Evolutionary conservation across 441 rosid genomes (phyloP), one percentile per base, ranked within the genome.

Genomic region (California macrophylla): DNA sequence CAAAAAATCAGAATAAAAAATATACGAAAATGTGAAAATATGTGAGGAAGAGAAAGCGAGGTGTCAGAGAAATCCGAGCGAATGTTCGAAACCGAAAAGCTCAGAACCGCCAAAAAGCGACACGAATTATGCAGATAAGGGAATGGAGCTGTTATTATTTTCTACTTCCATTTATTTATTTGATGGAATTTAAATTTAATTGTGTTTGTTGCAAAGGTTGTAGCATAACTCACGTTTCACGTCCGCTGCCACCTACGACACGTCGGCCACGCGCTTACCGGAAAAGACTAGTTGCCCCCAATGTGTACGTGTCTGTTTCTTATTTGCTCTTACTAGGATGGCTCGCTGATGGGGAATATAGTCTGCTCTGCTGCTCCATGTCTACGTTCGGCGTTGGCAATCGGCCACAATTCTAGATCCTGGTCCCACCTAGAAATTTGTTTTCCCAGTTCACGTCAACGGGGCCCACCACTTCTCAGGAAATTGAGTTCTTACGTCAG

Each of bases 61-160:
- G 12, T 42, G n/a, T 10, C 16, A 42, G 50, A 42, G 50, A 34
- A 34, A 34, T 34, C 9, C 12, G 54, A 45, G 54, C 20, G 54
- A 45, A n/a, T 45, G 54, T 12, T 45, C 16, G 9, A 52, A 52
- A 52, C 60, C 25, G 60, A 52, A 52, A 52, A 52, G 60, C 60
- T 52, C 60, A 52, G 60, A 52, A 52, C 60, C 60, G 60, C 60
- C 60, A 52, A 52, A 45, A 52, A 52, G 60, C 60, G 60, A 52
- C 60, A 20, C 60, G 25, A 52, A 52, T 10, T 45, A 20, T 45
- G 54, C 60, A 16, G 8, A 8, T 4, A 52, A 21, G 60, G 20
- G 8, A 18, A 16, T 52, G 2, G 60, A 9, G 10, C 60, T 52
- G 60, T 52, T 52, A 18, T 52, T 52, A 6, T 52, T 21, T 52